phyloP scores from a whole-genome alignment of 2,329 filamentous ascomycete species.

The Pseudogymnoascus sp. region DNA sequence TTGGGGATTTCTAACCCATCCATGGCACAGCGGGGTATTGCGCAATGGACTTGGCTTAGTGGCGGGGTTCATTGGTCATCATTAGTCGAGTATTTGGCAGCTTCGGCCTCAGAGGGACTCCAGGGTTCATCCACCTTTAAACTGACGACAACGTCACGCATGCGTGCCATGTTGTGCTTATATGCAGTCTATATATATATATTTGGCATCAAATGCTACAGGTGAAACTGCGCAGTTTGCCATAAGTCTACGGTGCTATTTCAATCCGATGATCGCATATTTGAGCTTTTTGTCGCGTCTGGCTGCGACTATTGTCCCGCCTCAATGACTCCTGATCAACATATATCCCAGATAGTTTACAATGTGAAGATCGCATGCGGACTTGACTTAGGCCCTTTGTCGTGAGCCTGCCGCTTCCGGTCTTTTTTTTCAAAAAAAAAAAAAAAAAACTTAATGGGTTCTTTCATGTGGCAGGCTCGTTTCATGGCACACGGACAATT shows the following conservation, averaged over 20 bases:
- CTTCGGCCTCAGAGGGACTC: background rate
- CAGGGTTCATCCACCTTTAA: background rate
- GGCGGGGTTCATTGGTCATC: constrained; percentile 3
- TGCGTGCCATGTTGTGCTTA: background rate
- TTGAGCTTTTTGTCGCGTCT: background rate
- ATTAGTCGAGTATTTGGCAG: background rate
- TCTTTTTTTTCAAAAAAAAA: background rate
- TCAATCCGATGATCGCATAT: background rate
- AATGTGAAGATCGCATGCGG: background rate
- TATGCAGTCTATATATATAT: background rate
- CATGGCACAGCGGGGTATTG: background rate
- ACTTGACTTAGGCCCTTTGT: background rate
- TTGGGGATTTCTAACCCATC: background rate
- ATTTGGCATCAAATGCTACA: background rate
- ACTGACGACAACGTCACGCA: background rate
- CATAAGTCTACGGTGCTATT: background rate
- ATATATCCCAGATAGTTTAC: background rate
- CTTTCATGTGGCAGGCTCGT: background rate
- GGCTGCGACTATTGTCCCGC: background rate
- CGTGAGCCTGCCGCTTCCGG: background rate
- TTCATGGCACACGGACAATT: background rate
- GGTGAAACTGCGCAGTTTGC: background rate
- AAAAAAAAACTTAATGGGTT: background rate
- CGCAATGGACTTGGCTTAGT: background rate
- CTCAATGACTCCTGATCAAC: background rate